A percentile compares a stretch with the other conserved stretches of the same genome.
phyloP scores from a whole-genome alignment of 2,329 filamentous ascomycete genomes.

The Alternaria conjuncta region DNA sequence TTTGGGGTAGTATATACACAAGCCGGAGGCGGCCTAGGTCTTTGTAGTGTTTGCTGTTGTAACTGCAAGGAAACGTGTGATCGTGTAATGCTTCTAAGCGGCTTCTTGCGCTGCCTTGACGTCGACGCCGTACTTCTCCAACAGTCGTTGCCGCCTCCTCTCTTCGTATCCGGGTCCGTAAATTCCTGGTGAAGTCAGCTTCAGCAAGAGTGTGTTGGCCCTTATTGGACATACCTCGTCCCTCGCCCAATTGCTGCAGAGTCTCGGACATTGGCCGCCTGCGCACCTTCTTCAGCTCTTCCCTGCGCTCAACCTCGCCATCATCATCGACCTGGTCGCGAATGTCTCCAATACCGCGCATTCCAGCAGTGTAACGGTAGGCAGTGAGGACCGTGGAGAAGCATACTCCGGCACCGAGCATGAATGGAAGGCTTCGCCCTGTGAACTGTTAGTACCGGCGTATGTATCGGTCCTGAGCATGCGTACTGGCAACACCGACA shows the following conservation, averaged over 20 bases:
- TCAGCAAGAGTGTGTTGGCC: neutral
- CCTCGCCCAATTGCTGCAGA: slow-evolving; percentile 81
- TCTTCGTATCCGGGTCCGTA: slow-evolving; percentile 83
- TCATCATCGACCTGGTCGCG: slow-evolving; percentile 65
- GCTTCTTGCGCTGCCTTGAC: slow-evolving; percentile 55
- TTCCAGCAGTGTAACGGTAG: slow-evolving; percentile 72
- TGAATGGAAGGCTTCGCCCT: slow-evolving; percentile 71
- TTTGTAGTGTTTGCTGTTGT: slow-evolving; percentile 21
- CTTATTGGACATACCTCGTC: slow-evolving; percentile 69
- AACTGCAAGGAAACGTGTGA: slow-evolving; percentile 26
- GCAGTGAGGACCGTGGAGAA: slow-evolving; percentile 65
- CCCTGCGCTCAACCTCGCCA: slow-evolving; percentile 78
- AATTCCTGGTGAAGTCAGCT: slow-evolving; percentile 66
- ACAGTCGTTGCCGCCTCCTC: slow-evolving; percentile 78
- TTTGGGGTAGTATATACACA: slow-evolving; percentile 27
- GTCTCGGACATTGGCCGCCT: slow-evolving; percentile 80
- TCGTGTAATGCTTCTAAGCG: slow-evolving; percentile 15
- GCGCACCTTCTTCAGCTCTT: slow-evolving; percentile 74
- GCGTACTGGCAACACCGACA: slow-evolving; percentile 74
- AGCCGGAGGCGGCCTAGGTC: slow-evolving; percentile 12
- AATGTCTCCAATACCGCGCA: slow-evolving; percentile 57
- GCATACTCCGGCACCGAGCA: slow-evolving; percentile 70
- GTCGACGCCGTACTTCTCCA: slow-evolving; percentile 87
- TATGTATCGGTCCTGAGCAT: neutral
- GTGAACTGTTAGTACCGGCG: slow-evolving; percentile 18